Conservation (phyloP, 2,329 filamentous ascomycete species). For the Phialophora expanda region DNA sequence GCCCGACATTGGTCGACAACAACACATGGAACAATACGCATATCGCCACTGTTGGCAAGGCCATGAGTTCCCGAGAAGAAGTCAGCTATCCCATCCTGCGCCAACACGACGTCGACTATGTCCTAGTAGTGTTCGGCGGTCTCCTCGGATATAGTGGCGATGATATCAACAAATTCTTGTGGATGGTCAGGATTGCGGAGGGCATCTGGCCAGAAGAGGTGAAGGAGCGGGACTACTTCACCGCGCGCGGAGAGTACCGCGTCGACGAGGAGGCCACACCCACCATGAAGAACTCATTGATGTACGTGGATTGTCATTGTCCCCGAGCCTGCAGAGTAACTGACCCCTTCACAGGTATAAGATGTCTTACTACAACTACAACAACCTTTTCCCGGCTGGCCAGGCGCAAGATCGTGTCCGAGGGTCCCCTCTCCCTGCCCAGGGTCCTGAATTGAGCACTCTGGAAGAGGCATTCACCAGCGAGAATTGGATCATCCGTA, state of each 20-base stretch:
- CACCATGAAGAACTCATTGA: constrained; percentile 98
- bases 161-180: constrained; percentile 99
- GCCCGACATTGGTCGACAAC: constrained; percentile 96
- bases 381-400: constrained; percentile 84
- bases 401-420: constrained; percentile 92
- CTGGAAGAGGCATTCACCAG: constrained; percentile 97
- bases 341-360: constrained; percentile 75
- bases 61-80: constrained; percentile 96
- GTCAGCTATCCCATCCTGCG: constrained; percentile 98
- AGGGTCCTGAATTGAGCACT: constrained; percentile 82
- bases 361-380: constrained; percentile 99
- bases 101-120: constrained; percentile 97
- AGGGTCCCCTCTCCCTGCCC: constrained; percentile 76
- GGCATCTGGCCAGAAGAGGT: constrained; percentile 99
- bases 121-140: constrained; percentile 95
- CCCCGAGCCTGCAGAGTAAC: constrained; percentile 37
- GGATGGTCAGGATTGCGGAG: constrained; percentile 99
- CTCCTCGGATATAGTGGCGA: constrained; percentile 96
- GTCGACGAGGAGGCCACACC: constrained; percentile 92
- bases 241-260: constrained; percentile 87
- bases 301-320: constrained; percentile 65
- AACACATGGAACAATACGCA: constrained; percentile 99
- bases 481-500: constrained; percentile 99
- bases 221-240: constrained; percentile 96
- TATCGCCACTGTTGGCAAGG: constrained; percentile 98